Evolutionary conservation across 2,329 filamentous ascomycete species (phyloP).

Genomic region (Trichoderma sp.): DNA sequence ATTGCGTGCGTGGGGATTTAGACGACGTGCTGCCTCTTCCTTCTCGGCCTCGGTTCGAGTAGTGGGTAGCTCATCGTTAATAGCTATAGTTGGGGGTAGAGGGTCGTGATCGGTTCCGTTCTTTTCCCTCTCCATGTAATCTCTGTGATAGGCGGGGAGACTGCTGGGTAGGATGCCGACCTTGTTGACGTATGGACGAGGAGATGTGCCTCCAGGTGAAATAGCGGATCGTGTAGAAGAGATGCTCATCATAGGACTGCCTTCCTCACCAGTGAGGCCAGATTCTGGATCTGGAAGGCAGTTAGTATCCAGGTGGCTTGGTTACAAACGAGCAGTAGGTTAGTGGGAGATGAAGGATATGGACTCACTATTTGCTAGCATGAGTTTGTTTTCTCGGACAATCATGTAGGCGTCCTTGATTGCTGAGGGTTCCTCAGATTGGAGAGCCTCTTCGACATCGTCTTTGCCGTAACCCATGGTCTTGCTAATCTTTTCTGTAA

Average conservation of each 20-base stretch:
- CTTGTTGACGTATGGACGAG: constrained; percentile 71
- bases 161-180: constrained; percentile 91
- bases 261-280: constrained; percentile 39
- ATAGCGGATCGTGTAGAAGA: constrained; percentile 56
- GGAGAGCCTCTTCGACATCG: constrained; percentile 92
- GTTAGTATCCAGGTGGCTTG: constrained; percentile 32
- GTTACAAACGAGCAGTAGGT: constrained; percentile 28
- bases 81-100: constrained; percentile 43
- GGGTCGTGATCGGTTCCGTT: constrained; percentile 50
- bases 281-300: constrained; percentile 36
- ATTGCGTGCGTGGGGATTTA: constrained; percentile 82
- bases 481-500: constrained; percentile 93
- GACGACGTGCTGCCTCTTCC: constrained; percentile 74
- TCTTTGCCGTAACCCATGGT: constrained; percentile 97
- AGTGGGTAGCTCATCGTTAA: constrained; percentile 50
- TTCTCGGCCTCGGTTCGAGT: constrained; percentile 71
- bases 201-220: constrained; percentile 50
- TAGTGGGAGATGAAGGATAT: constrained; percentile 6
- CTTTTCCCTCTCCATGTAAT: constrained; percentile 77
- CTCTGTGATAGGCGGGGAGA: constrained; percentile 84
- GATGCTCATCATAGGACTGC: constrained; percentile 55
- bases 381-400: constrained; percentile 94
- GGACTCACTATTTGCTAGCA: constrained; percentile 86
- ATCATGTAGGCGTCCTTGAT: constrained; percentile 99
- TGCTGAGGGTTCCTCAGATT: constrained; percentile 89